These are phyloP conservation scores for Rhodamnia argentea DNA, from an alignment of 345 rosid genomes.

Conservation along the genomic window DNA sequence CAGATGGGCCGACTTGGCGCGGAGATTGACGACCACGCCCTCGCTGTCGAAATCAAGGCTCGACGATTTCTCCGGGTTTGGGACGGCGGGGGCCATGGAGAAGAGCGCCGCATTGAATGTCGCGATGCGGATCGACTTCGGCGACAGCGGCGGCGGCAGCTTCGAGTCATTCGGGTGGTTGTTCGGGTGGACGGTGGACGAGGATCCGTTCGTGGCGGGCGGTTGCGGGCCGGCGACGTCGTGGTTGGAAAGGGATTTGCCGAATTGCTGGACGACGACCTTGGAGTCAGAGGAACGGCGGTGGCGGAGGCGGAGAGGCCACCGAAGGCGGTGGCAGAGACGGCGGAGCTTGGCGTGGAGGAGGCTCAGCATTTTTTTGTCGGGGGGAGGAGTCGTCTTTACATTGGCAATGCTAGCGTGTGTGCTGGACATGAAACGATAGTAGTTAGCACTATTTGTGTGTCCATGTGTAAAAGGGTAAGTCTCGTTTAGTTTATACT, in stretches of 20 bases:
- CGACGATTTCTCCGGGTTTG: conserved; percentile 21
- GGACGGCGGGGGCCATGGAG: conserved; percentile 88
- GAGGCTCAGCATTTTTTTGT: conserved; percentile 33
- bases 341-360: conserved; percentile 34
- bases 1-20: conserved; percentile 30
- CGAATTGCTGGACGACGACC: conserved; percentile 30
- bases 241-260: conserved; percentile 18
- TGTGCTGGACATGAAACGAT: not conserved
- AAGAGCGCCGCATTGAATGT: conserved; percentile 87
- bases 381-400: not conserved
- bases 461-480: not conserved
- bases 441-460: not conserved
- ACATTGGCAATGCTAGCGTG: not conserved
- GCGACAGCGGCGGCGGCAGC: conserved; percentile 15
- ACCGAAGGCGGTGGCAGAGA: conserved; percentile 52
- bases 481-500: not conserved
- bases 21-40: conserved; percentile 5
- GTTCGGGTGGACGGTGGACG: conserved; percentile 31
- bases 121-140: conserved; percentile 50
- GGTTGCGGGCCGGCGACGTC: not conserved
- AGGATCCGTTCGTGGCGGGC: not conserved
- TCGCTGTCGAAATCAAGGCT: conserved; percentile 18
- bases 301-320: conserved; percentile 52
- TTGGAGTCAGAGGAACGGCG: conserved; percentile 33
- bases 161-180: conserved; percentile 22